A percentile compares a stretch with the other conserved stretches of the same genome.
Conservation (phyloP, 2,329 filamentous ascomycete genomes). For the Fusarium sp. region DNA sequence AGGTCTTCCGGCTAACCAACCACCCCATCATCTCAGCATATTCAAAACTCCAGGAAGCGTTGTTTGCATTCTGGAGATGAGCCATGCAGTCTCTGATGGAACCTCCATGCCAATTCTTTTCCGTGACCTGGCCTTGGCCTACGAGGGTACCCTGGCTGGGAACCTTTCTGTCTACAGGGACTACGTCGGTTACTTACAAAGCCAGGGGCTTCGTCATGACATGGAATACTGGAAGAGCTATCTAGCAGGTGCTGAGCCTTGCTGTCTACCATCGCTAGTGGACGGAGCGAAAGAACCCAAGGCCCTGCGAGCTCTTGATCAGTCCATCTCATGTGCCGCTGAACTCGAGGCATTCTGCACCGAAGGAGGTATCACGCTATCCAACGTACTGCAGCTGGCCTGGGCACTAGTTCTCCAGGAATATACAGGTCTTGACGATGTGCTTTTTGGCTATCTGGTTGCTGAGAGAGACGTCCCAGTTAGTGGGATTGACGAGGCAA, state of each 20-base stretch:
- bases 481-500: conserved; percentile 8
- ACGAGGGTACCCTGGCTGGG: conserved; percentile 7
- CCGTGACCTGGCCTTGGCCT: conserved; percentile 29
- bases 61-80: conserved; percentile 33
- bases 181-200: conserved; percentile 27
- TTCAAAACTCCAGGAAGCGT: conserved; percentile 1
- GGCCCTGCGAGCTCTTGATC: conserved; percentile 14
- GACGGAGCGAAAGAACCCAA: neutral
- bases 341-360: conserved; percentile 13
- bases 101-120: conserved; percentile 38
- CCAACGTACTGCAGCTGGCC: conserved; percentile 21
- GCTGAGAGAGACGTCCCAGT: conserved; percentile 20
- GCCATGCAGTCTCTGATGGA: conserved; percentile 37
- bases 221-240: conserved; percentile 28
- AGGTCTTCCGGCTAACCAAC: neutral
- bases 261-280: neutral
- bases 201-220: neutral
- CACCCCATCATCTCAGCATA: conserved; percentile 35
- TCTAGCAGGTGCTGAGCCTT: conserved; percentile 9
- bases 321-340: neutral
- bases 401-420: conserved; percentile 33
- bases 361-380: conserved; percentile 18
- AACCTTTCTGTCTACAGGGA: conserved; percentile 21
- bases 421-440: conserved; percentile 30
- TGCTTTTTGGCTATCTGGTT: conserved; percentile 27